Conservation (phyloP, 768 basidiomycete genomes). For the Amyloporia xantha region DNA sequence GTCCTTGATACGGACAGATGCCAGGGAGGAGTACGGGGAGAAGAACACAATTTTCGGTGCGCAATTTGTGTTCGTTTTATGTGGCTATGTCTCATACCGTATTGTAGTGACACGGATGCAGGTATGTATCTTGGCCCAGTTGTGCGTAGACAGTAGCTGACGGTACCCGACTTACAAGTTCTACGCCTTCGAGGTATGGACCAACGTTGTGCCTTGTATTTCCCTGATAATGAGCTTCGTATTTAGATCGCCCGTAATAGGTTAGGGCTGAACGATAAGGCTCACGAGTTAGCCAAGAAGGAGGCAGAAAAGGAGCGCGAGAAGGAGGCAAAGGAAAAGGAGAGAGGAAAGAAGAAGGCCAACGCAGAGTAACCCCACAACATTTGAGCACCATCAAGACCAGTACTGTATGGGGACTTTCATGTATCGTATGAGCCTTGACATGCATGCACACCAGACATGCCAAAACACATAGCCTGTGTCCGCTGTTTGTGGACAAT, state of each 20-base stretch:
- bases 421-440: too few relatives aligned
- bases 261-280: slow-evolving; percentile 81
- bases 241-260: slow-evolving; percentile 92
- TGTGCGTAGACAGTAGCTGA: neutral
- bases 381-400: too few relatives aligned
- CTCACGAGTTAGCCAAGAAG: slow-evolving; percentile 74
- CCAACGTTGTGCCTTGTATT: neutral
- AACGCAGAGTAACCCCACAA: slow-evolving; percentile 5
- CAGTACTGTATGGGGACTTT: too few relatives aligned
- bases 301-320: slow-evolving; percentile 49
- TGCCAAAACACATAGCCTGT: too few relatives aligned
- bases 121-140: slow-evolving; percentile 29
- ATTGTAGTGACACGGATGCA: slow-evolving; percentile 61
- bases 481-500: too few relatives aligned
- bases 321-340: slow-evolving; percentile 57
- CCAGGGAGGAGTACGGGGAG: slow-evolving; percentile 78
- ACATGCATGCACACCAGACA: too few relatives aligned
- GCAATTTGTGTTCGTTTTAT: slow-evolving; percentile 14
- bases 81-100: neutral
- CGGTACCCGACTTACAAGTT: slow-evolving; percentile 45
- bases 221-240: too few relatives aligned
- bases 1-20: slow-evolving; percentile 81
- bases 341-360: slow-evolving; percentile 32
- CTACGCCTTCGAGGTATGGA: slow-evolving; percentile 79
- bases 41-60: slow-evolving; percentile 91